These are phyloP conservation scores for Amanita subjunquillea DNA, from an alignment of 768 basidiomycete species.

Conservation along the genomic window DNA sequence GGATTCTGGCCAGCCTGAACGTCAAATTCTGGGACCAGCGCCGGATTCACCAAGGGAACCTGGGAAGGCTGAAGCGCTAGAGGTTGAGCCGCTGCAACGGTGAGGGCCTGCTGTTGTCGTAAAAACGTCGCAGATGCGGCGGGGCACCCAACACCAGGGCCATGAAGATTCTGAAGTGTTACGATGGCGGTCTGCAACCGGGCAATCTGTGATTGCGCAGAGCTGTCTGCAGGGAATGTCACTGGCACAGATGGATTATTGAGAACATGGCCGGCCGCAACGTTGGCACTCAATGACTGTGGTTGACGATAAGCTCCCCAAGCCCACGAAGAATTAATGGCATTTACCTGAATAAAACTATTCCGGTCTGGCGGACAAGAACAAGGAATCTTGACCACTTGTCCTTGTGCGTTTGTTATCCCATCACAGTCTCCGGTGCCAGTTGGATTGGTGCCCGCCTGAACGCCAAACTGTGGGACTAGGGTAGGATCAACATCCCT, in stretches of 20 bases:
- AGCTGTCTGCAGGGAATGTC: constrained; percentile 55
- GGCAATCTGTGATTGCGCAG: constrained; percentile 38
- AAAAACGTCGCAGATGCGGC: constrained; percentile 47
- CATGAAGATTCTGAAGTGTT: constrained; percentile 63
- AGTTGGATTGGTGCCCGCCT: constrained; percentile 59
- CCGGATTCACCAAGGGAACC: constrained; percentile 24
- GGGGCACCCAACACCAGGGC: constrained; percentile 63
- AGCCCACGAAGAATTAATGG: not conserved
- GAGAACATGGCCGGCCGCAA: constrained; percentile 50
- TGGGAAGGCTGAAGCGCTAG: constrained; percentile 8
- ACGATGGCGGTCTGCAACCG: constrained; percentile 51
- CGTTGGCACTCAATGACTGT: constrained; percentile 41
- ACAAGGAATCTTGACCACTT: constrained; percentile 38
- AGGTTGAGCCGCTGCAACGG: too few species aligned
- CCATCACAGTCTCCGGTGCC: constrained; percentile 27
- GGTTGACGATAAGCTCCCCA: not conserved
- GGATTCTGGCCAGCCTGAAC: not conserved
- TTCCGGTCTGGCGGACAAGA: constrained; percentile 47
- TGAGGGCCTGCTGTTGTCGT: constrained; percentile 18
- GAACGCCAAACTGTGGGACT: constrained; percentile 58
- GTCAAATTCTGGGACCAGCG: constrained; percentile 21
- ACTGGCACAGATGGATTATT: constrained; percentile 48
- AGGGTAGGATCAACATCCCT: constrained; percentile 52
- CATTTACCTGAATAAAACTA: constrained; percentile 36
- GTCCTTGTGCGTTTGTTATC: constrained; percentile 5